phyloP scores from a whole-genome alignment of 305 asterid species.

The Fraxinus greggii region DNA sequence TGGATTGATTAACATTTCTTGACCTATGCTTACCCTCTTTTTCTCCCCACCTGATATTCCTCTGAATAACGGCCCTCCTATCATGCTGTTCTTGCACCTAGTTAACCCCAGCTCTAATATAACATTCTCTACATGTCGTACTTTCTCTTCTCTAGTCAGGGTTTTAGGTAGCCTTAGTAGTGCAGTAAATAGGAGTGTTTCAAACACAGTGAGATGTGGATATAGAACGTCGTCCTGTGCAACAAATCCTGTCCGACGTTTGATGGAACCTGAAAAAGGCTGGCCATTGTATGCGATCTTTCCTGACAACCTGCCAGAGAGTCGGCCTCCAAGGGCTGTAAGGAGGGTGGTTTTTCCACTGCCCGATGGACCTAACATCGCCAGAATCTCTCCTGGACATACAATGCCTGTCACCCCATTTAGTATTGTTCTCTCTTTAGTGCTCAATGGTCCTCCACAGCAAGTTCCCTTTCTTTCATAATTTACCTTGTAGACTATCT shows the following conservation, averaged over 20 bases:
- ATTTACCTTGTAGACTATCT: slow-evolving; percentile 71
- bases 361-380: slow-evolving; percentile 97
- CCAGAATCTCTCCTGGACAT: slow-evolving; percentile 88
- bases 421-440: slow-evolving; percentile 74
- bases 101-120: slow-evolving; percentile 62
- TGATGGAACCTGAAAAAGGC: slow-evolving; percentile 78
- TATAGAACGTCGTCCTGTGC: slow-evolving; percentile 90
- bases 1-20: slow-evolving; percentile 93
- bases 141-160: slow-evolving; percentile 58
- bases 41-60: slow-evolving; percentile 98
- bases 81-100: slow-evolving; percentile 72
- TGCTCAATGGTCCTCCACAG: slow-evolving; percentile 40
- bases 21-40: slow-evolving; percentile 96
- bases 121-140: slow-evolving; percentile 69
- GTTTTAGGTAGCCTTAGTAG: slow-evolving; percentile 71
- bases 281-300: slow-evolving; percentile 81
- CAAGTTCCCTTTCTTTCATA: slow-evolving; percentile 43
- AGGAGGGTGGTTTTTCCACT: slow-evolving; percentile 96
- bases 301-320: slow-evolving; percentile 71
- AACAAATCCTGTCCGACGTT: slow-evolving; percentile 87
- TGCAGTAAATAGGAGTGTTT: slow-evolving; percentile 86
- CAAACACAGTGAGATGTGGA: slow-evolving; percentile 85
- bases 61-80: slow-evolving; percentile 82
- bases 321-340: slow-evolving; percentile 94
- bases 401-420: slow-evolving; percentile 91